These are phyloP conservation scores for Kickxella alabastrina DNA, from an alignment of 192 early-diverging fungal species.

Conservation along the genomic window DNA sequence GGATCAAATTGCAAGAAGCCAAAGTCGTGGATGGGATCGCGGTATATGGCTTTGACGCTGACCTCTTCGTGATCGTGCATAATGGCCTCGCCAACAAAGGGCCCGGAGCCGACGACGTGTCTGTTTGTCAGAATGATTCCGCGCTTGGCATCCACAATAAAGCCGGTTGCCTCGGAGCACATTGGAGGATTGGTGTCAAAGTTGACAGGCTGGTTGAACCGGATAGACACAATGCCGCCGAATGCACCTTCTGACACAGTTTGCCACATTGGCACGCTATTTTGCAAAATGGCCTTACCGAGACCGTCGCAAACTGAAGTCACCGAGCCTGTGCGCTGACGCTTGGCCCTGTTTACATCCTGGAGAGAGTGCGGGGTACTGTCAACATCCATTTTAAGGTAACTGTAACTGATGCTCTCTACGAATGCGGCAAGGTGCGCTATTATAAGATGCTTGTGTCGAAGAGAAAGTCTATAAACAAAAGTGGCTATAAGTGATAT, in stretches of 20 bases:
- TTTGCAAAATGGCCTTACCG: background rate
- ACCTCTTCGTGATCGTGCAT: constrained; percentile 76
- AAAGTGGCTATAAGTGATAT: background rate
- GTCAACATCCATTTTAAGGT: constrained; percentile 1
- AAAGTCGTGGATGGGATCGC: constrained; percentile 84
- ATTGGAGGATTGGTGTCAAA: constrained; percentile 31
- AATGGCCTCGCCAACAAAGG: constrained; percentile 69
- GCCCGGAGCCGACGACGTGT: constrained; percentile 72
- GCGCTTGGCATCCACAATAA: constrained; percentile 69
- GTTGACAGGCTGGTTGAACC: constrained; percentile 23
- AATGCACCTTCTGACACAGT: constrained; percentile 23
- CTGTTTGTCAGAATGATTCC: constrained; percentile 77
- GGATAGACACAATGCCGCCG: constrained; percentile 41
- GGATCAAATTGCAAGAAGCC: constrained; percentile 76
- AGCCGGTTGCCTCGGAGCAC: constrained; percentile 59
- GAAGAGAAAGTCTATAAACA: too few species aligned
- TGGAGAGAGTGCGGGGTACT: background rate
- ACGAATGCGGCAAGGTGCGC: too few species aligned
- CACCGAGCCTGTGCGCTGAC: constrained; percentile 1
- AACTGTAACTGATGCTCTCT: background rate
- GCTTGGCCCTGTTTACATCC: background rate
- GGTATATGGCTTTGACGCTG: constrained; percentile 65
- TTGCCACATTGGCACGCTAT: constrained; percentile 1
- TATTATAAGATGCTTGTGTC: too few species aligned
- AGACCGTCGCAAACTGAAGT: background rate